Conservation (phyloP, 495 filamentous ascomycete genomes). For the Umbilicaria muhlenbergii region DNA sequence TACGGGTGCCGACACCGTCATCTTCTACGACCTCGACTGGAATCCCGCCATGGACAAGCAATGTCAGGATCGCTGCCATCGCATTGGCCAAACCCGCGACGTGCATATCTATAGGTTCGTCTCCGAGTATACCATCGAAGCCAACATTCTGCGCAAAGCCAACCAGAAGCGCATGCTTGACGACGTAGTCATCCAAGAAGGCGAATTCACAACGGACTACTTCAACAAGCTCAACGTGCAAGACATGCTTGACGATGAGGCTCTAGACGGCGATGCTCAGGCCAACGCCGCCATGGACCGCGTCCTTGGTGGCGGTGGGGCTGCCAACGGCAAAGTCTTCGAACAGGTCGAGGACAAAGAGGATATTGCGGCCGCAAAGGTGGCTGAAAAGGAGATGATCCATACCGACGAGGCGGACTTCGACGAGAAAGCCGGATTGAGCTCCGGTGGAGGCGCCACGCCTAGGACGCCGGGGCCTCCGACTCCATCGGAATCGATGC, state of each 20-base stretch:
- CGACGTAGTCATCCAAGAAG: conserved; percentile 96
- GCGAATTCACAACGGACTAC: conserved; percentile 96
- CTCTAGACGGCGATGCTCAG: conserved; percentile 43
- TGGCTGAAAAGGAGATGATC: conserved; percentile 74
- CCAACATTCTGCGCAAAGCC: conserved; percentile 91
- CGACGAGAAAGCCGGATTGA: conserved; percentile 47
- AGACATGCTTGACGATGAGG: conserved; percentile 47
- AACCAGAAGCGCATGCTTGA: conserved; percentile 97
- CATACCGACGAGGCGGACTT: conserved; percentile 86
- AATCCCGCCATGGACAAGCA: conserved; percentile 99
- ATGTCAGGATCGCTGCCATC: conserved; percentile 94
- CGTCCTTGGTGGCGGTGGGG: conserved; percentile 46
- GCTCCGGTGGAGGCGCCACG: conserved; percentile 14
- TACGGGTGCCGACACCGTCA: conserved; percentile 93
- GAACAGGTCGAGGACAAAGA: conserved; percentile 86
- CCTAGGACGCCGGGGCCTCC: conserved; percentile 18
- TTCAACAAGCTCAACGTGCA: conserved; percentile 67
- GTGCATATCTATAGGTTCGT: conserved; percentile 98
- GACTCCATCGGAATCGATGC: conserved; percentile 15
- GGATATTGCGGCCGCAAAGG: conserved; percentile 72
- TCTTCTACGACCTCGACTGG: conserved; percentile 99
- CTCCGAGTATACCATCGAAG: conserved; percentile 94
- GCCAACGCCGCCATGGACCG: conserved; percentile 75
- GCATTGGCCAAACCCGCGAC: conserved; percentile 94
- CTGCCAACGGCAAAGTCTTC: conserved; percentile 44